phyloP scores from a whole-genome alignment of 2,329 filamentous ascomycete species.

The Cadophora gregata region DNA sequence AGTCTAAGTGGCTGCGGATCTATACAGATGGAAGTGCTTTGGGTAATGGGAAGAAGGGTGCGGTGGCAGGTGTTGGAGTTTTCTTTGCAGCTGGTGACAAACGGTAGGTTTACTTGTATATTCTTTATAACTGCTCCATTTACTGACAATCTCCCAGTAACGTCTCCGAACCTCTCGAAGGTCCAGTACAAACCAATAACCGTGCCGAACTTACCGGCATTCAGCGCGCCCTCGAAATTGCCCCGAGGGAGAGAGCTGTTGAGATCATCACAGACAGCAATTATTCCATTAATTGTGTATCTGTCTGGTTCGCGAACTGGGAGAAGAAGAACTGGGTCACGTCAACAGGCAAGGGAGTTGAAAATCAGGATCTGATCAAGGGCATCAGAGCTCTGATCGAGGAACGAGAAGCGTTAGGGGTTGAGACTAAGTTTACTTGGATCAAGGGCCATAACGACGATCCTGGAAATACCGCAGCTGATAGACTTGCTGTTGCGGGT shows the following conservation, averaged over 20 bases:
- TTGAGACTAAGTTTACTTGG: slow-evolving; percentile 78
- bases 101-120: slow-evolving; percentile 49
- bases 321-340: slow-evolving; percentile 78
- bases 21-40: slow-evolving; percentile 69
- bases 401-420: slow-evolving; percentile 65
- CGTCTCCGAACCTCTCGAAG: slow-evolving; percentile 45
- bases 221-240: slow-evolving; percentile 78
- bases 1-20: slow-evolving; percentile 47
- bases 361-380: slow-evolving; percentile 86
- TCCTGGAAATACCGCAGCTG: slow-evolving; percentile 80
- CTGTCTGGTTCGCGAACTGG: slow-evolving; percentile 83
- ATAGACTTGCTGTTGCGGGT: slow-evolving; percentile 74
- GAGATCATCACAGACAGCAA: slow-evolving; percentile 87
- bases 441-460: slow-evolving; percentile 83
- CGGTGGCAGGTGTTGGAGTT: slow-evolving; percentile 66
- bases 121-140: neutral
- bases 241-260: slow-evolving; percentile 69
- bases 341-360: slow-evolving; percentile 71
- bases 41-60: slow-evolving; percentile 61
- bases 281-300: slow-evolving; percentile 90
- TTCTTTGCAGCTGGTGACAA: slow-evolving; percentile 64
- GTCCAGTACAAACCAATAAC: slow-evolving; percentile 81
- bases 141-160: slow-evolving; percentile 54
- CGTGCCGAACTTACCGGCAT: slow-evolving; percentile 94
- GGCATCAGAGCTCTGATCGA: slow-evolving; percentile 74